Evolutionary conservation across 352 stramenopile species (phyloP), one percentile per base, ranked within the genome.

Genomic region (Phytophthora palmivora): DNA sequence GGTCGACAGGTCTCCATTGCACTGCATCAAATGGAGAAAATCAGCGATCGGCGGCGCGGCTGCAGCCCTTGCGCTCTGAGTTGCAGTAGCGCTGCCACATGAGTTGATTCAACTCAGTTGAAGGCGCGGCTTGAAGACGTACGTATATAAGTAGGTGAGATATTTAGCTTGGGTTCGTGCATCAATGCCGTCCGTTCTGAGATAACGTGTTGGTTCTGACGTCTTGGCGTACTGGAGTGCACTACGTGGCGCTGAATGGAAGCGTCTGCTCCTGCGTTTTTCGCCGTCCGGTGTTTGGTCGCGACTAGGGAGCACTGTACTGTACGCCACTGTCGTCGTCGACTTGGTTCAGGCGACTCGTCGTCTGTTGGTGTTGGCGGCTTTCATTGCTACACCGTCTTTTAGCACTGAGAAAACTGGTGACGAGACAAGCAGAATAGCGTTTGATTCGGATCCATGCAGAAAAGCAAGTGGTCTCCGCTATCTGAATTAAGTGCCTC

Each of bases 141-240:
- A 6, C 30, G 15, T 18, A 34, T 9, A 26, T 28, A 65, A 16
- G 9, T 33, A 61, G 12, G 24, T 67, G 43, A 62, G 58, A 62
- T 62, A 61, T 52, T 62, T 55, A 33, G 49, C 15, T 46, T 41
- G 38, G 30, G 12, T 7, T 22, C 53, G 54, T 66, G 12, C 58
- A 61, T 49, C 43, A 41, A 45, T 18, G 52, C 24, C 36, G 52
- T 28, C 44, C 36, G 38, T 47, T 52, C 54, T 46, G 53, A 53
- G 58, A 51, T 45, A 47, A 42, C 22, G 16, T 43, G n/a, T 26
- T 57, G 48, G 49, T 67, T 67, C 63, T 71, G 63, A 43, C 62
- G 55, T 66, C 30, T 34, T 52, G 46, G 4, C 24, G 16, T 33
- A 26, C 10, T 2, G 10, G 34, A 8, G 34, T 22, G 10, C 28